Conservation (phyloP, 2,329 filamentous ascomycete genomes). For the Dryadomyces quercivorus region DNA sequence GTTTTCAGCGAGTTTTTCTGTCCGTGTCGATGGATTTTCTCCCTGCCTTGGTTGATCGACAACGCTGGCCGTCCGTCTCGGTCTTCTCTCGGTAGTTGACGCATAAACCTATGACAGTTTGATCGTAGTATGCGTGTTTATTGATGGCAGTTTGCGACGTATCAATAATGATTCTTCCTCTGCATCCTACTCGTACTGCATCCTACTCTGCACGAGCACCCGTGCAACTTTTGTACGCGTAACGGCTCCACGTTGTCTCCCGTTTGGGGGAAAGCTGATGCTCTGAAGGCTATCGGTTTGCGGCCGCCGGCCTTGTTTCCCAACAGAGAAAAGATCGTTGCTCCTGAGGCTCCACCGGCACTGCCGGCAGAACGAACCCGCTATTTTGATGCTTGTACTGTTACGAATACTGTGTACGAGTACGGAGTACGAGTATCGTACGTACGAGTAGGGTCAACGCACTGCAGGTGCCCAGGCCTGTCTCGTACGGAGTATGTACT, state of each 20-base stretch:
- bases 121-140: too few species aligned
- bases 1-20: too few species aligned
- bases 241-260: background rate
- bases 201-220: background rate
- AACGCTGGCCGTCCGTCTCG: background rate
- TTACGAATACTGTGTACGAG: too few species aligned
- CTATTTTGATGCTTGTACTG: too few species aligned
- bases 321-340: background rate
- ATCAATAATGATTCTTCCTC: too few species aligned
- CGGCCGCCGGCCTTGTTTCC: conserved; percentile 1
- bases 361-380: background rate
- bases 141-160: too few species aligned
- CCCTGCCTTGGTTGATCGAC: background rate
- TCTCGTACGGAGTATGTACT: background rate
- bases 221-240: background rate
- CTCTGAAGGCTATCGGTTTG: background rate
- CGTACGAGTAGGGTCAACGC: too few species aligned
- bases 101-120: too few species aligned
- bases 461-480: background rate
- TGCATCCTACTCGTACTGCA: background rate
- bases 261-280: background rate
- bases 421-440: too few species aligned
- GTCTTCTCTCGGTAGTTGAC: background rate
- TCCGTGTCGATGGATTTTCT: background rate
- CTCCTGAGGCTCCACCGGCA: background rate